These are phyloP conservation scores for Gastrolobium bilobum DNA, from an alignment of 306 rosid genomes.

Conservation along the genomic window DNA sequence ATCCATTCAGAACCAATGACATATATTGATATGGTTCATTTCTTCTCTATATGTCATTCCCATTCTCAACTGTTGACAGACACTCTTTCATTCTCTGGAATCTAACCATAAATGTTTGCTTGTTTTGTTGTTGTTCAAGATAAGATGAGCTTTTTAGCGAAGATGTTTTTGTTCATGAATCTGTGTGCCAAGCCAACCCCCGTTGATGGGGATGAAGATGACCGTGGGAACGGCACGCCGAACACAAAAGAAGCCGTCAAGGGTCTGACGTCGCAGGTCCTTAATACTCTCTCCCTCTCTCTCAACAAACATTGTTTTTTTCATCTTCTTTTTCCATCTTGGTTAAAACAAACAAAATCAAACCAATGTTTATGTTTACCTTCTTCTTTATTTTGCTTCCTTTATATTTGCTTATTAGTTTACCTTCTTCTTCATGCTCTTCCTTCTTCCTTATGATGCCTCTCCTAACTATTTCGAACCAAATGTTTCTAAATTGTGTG, in stretches of 20 bases:
- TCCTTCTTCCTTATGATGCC: no score
- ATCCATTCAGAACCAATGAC: slow-evolving; percentile 19
- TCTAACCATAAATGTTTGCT: slow-evolving; percentile 20
- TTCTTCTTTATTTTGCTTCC: no score
- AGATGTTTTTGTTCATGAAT: slow-evolving; percentile 89
- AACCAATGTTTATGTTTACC: no score
- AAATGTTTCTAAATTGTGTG: no score
- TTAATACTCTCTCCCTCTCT: slow-evolving; percentile 23
- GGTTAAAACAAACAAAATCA: slow-evolving; percentile 59
- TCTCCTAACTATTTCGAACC: no score
- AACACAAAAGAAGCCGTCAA: slow-evolving; percentile 90
- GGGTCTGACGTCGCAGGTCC: slow-evolving; percentile 94
- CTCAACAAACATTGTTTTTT: slow-evolving; percentile 59
- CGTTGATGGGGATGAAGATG: slow-evolving; percentile 62
- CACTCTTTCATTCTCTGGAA: neutral
- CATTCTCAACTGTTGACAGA: no score
- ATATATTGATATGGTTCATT: neutral
- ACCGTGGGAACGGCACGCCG: slow-evolving; percentile 86
- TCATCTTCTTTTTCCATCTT: slow-evolving; percentile 55
- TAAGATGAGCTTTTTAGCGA: neutral
- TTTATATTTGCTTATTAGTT: no score
- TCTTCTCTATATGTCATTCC: neutral
- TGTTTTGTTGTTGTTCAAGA: neutral
- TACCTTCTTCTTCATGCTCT: no score
- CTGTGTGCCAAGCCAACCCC: slow-evolving; percentile 69